Base-by-base conservation (phyloP, 2,329 filamentous ascomycete genomes). In the Cladosporium oxysporum region DNA sequence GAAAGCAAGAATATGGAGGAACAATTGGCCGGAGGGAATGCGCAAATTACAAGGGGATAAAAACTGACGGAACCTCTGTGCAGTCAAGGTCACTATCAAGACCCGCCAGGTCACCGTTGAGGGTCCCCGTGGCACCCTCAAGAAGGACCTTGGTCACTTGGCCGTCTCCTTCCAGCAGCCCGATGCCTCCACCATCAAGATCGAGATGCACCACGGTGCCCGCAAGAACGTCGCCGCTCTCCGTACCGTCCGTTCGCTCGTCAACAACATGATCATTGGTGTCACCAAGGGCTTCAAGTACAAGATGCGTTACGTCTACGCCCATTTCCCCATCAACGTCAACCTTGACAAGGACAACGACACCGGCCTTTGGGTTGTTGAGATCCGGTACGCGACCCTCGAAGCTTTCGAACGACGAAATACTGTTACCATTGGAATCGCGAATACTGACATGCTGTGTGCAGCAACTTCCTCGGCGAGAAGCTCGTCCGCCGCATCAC, bases 281-380 rank as follows among this genome's bases (percentile, higher is more conserved):
- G 95, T 99, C 75, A 99, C 95, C 82, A 96, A 94, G 88, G 95
- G 95, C 76, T 99, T 91, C 92, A 96, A 96, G 87, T 99, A 99
- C 91, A 99, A 99, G 92, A 98, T 99, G 94, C 92, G 96, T 80
- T 99, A 99, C 87, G 95, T 99, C 84, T 99, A 99, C 83, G 95
- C 95, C 82, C 95, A 99, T 90, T 99, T 99, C 82, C 95, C 95
- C 84, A 99, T 99, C 92, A 99, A 99, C 89, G 94, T 99, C 86
- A 98, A 97, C 88, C 84, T 99, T 76, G 93, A 97, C 78, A 93
- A 97, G 91, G 94, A 94, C 88, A 82, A 83, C 79, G 95, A 98
- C 86, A 95, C 92, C 71, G 93, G 90, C 75, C 84, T 90, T 76
- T 91, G 79, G 81, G 91, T 96, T 84, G 91, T 99, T 80, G 95